Evolutionary conservation across 148 eudicot species (phyloP), one percentile per base, ranked within the genome.

Genomic region (Rheum nobile): DNA sequence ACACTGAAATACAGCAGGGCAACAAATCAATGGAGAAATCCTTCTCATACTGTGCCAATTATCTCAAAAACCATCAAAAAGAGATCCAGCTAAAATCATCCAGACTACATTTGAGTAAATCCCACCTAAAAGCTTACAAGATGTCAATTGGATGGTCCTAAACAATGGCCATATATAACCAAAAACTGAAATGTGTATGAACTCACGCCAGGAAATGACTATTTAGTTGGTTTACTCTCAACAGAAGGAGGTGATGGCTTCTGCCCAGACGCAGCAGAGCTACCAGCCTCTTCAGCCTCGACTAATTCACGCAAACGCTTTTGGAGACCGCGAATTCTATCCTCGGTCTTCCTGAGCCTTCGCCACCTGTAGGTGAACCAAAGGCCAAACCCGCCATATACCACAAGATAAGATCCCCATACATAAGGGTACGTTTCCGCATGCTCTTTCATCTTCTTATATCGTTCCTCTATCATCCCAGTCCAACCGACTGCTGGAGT

Each of bases 361-460:
- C 87, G 86, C 86, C 88, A 94, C 75, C 91, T 82, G 78, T 91
- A 94, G 16, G 96, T 75, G 28, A 78, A 34, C 97, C 96, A 91
- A 19, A 91, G 81, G n/a, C 89, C 90, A 80, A 94, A 82, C 16
- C 91, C 91, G 19, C 96, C 93, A 61, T 94, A 91, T n/a, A 89
- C 97, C 52, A 91, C 77, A 10, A 75, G 61, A 74, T 94, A 94
- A 39, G 98, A 89, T 39, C 82, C 90, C 96, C 98, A 94, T 3
- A 91, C 97, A 77, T 85, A 91, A 1, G 97, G 97, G 72, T 89
- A 93, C 21, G 95, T 71, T 80, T 88, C 89, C 48, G 89, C 97
- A 76, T 93, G 75, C 76, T 83, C 86, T 83, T 81, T 93, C 3
- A 86, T 82, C 79, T 78, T 84, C 74, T 79, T 79, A 70, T 86